Evolutionary conservation across 2,329 filamentous ascomycete species (phyloP), one percentile per base, ranked within the genome.

Genomic region (Xylariaceae sp.): DNA sequence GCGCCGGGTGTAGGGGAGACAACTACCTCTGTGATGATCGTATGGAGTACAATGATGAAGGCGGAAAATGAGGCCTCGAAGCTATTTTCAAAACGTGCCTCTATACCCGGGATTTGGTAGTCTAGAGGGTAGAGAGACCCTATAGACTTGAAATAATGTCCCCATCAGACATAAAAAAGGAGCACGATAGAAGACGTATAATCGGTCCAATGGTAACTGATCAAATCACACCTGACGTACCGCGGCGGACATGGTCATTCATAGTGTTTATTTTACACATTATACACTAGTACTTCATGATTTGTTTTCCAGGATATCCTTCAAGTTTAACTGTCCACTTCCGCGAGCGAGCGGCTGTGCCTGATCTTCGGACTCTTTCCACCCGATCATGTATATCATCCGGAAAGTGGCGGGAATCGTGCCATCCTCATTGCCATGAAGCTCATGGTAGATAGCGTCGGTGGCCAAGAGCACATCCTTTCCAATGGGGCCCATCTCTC

Each of bases 371-470:
- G 87, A 85, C 55, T 91, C 87, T 64, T 92, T 94, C 93, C 93
- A 98, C 0, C 93, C 93, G 67, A 98, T 98, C 91, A 97, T 96
- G 67, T 93, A 95, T 50, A 98, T 96, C 57, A 95, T 77, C 56
- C 93, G 79, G 63, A 96, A 98, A 0, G 93, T 98, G 1, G 93
- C 93, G 1, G 93, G 93, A 50, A 93, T 75, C 1, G 72, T 80
- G 17, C 79, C 86, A 58, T 88, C 85, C 35, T 83, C 77, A 59
- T 94, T 90, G 16, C 88, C 91, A 66, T 98, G 90, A 45, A 98
- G 69, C 62, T 86, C 83, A 38, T 82, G 78, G 64, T 98, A 98
- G 46, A 98, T 95, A 33, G 82, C 87, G 54, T 97, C 88, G 21
- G 82, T 85, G 6, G 93, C 93, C 34, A 96, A 70, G 49, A 98